Base-by-base conservation (phyloP, 306 rosid genomes). In the Cucurbita maxima region DNA sequence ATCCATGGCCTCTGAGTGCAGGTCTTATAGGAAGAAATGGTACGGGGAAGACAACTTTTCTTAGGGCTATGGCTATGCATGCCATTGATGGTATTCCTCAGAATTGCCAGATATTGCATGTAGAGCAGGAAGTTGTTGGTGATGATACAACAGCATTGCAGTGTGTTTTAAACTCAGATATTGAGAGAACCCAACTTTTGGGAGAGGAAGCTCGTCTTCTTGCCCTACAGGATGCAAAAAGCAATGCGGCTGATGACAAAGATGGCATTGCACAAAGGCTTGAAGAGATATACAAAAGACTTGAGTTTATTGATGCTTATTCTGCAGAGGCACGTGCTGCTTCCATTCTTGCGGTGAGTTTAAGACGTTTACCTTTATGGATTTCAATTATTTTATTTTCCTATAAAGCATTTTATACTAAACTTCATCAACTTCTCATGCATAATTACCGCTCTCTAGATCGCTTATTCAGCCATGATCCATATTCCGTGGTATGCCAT, bases 21-120 rank as follows among this genome's bases (percentile, higher is more conserved):
- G 96, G 97, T 40, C 95, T 91, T 82, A 90, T 94, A 64, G 99
- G 99, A 78, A 94, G 99, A 80, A 94, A 94, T 48, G 97, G 96
- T 75, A 94, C 99, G 0, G 99, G 99, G 40, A 91, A 94, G 83
- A 94, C 99, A 36, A 94, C 99, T 30, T 94, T 94, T 81, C 96
- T 94, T 57, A 91, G 99, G 80, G 88, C 88, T 81, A 88, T 94
- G 99, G 99, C 99, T 16, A 72, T 91, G 99, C 97, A 94, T 85
- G 96, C 97, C 78, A 89, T 94, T 77, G 97, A 91, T 12, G 99
- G 99, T 44, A 92, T 94, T 84, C 99, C 99, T 3, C 38, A 80
- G 59, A 91, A 88, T 76, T 94, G 97, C 74, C 99, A 89, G 85
- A 94, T 91, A 86, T 82, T 94, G 84, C 99, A 94, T 22, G 99